Evolutionary conservation across 2,329 filamentous ascomycete genomes (phyloP), one percentile per base, ranked within the genome.

Genomic region (Plenodomus lindquistii): DNA sequence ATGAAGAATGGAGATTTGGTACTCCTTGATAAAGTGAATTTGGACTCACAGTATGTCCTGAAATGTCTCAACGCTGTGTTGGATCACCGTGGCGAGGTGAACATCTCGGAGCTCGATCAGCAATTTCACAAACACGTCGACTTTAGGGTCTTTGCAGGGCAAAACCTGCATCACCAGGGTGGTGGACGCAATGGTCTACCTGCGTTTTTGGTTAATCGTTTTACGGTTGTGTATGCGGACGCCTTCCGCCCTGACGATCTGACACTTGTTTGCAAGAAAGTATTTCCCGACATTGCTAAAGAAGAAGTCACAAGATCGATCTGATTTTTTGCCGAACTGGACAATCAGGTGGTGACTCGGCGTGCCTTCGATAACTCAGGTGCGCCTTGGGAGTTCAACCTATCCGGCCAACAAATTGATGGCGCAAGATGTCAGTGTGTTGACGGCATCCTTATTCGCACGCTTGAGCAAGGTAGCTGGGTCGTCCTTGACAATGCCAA

Each of bases 1-100:
- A 97, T 99, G 93, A 94, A 97, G 68, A 88, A 85, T 49, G 94
- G 94, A 21, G 89, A 96, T 61, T 99, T 95, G 94, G 94, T 99
- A 10, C 78, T 99, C 21, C 81, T 99, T 0, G 94, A 99, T 66
- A 95, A 99, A 77, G 99, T 99, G 94, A 99, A 99, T 64, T 76
- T 99, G 55, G 94, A 94, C 1, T 97, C 93, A 0, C 94, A 99
- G 69, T 96, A 93, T 4, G 92, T 99, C 2, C 82, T 99, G 1
- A 95, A 99, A 75, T 94, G 94, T 54, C 78, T 99, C 24, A 99
- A 99, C 60, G 93, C 94, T 18, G 97, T 94, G 75, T 81, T 99
- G 21, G 94, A 99, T 71, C 95, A 99, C 70, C 86, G 95, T 72
- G 93, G 94, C 49, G 90, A 97, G 71, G 90, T 96, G 0, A 99